These are phyloP conservation scores for Coemansia sp. DNA, from an alignment of 192 early-diverging fungal species.

Conservation along the genomic window DNA sequence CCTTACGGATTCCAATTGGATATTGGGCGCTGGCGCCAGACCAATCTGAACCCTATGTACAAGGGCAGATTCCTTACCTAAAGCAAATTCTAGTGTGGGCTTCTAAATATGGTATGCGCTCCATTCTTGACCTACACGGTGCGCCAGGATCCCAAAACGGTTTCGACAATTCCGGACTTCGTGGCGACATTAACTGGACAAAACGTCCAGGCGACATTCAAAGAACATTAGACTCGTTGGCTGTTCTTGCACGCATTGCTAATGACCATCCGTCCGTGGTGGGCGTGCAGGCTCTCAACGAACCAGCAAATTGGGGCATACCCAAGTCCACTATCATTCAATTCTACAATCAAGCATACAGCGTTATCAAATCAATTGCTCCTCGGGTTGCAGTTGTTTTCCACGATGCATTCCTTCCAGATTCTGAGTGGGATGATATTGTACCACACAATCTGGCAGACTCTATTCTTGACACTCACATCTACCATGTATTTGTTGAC, in stretches of 20 bases:
- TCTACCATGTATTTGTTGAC: slow-evolving; percentile 53
- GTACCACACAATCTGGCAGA: slow-evolving; percentile 35
- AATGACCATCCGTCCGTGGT: slow-evolving; percentile 30
- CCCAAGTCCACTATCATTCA: slow-evolving; percentile 28
- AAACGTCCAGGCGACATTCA: slow-evolving; percentile 26
- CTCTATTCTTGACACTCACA: slow-evolving; percentile 50
- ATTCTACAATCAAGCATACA: slow-evolving; percentile 45
- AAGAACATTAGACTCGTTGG: slow-evolving; percentile 32
- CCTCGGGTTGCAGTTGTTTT: slow-evolving; percentile 29
- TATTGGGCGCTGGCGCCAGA: slow-evolving; percentile 66
- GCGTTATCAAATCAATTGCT: slow-evolving; percentile 27
- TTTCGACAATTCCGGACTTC: slow-evolving; percentile 54
- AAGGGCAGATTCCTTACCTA: slow-evolving; percentile 58
- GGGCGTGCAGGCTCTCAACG: slow-evolving; percentile 52
- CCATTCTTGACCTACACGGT: slow-evolving; percentile 68
- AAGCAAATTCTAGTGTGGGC: slow-evolving; percentile 62
- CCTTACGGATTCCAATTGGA: slow-evolving; percentile 67
- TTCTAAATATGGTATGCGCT: slow-evolving; percentile 61
- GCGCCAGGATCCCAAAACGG: slow-evolving; percentile 76
- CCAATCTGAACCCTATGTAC: slow-evolving; percentile 61
- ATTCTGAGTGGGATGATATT: slow-evolving; percentile 32
- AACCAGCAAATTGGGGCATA: slow-evolving; percentile 55
- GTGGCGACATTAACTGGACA: slow-evolving; percentile 47
- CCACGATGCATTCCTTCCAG: slow-evolving; percentile 53
- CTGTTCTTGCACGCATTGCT: slow-evolving; percentile 31